Conservation (phyloP, 2,329 filamentous ascomycete species). For the Capronia epimyces region DNA sequence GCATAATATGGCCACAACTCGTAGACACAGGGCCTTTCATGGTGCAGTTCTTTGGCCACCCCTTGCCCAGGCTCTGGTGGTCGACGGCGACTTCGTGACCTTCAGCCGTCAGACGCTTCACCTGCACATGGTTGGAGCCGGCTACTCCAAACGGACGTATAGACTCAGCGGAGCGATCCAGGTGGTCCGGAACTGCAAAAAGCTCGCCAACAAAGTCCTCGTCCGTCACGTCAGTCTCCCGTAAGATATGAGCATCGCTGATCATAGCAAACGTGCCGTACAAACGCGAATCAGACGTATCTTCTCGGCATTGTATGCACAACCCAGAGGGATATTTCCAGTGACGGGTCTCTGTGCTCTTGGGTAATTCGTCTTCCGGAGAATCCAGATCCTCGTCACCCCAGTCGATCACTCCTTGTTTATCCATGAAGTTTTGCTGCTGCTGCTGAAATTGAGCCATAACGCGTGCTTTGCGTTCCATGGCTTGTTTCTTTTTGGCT, state of each 20-base stretch:
- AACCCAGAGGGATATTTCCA: conserved; percentile 92
- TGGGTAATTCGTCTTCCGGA: conserved; percentile 45
- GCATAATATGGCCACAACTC: conserved; percentile 97
- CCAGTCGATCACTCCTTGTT: conserved; percentile 82
- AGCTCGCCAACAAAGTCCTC: conserved; percentile 79
- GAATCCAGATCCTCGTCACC: conserved; percentile 75
- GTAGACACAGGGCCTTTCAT: conserved; percentile 74
- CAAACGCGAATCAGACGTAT: conserved; percentile 79
- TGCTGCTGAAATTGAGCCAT: conserved; percentile 99
- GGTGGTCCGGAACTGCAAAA: conserved; percentile 66
- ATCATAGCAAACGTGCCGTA: conserved; percentile 93
- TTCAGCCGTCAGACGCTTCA: conserved; percentile 68
- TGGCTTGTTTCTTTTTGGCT: conserved; percentile 81
- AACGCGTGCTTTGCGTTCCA: conserved; percentile 83
- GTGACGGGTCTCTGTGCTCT: conserved; percentile 59
- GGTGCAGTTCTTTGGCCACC: conserved; percentile 67
- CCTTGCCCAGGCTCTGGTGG: conserved; percentile 79
- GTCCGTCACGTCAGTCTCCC: conserved; percentile 79
- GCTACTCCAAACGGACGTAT: conserved; percentile 87
- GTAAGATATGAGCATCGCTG: conserved; percentile 75
- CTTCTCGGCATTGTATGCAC: conserved; percentile 94
- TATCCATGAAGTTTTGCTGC: conserved; percentile 89
- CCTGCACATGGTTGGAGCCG: conserved; percentile 71
- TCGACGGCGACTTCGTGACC: conserved; percentile 68
- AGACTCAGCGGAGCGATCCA: conserved; percentile 78